Evolutionary conservation across 140 eudicot genomes (phyloP).

Genomic region (Eryngium alpinum): DNA sequence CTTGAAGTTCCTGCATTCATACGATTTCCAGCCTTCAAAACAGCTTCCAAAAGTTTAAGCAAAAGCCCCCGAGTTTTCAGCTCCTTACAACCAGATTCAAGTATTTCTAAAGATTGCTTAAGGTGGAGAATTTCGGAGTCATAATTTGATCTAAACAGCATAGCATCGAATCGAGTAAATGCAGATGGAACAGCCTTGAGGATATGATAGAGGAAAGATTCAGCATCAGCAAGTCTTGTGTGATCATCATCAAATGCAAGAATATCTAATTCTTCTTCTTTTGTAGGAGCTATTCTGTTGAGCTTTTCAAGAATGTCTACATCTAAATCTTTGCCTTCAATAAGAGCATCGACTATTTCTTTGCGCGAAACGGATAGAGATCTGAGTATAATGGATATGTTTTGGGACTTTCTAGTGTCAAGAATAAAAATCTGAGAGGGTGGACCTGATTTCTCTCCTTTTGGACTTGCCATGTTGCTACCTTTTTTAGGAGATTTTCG

Average conservation of each 20-base stretch:
- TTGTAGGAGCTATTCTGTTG: slow-evolving; percentile 55
- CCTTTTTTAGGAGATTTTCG: slow-evolving; percentile 48
- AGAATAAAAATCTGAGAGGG: slow-evolving; percentile 70
- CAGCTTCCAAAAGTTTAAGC: slow-evolving; percentile 81
- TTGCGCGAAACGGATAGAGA: slow-evolving; percentile 55
- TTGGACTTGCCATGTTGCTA: slow-evolving; percentile 31
- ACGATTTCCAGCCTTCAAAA: slow-evolving; percentile 85
- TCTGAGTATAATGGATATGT: slow-evolving; percentile 70
- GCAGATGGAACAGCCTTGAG: slow-evolving; percentile 84
- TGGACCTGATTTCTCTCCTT: slow-evolving; percentile 41
- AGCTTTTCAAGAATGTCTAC: slow-evolving; percentile 78
- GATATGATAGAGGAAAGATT: slow-evolving; percentile 78
- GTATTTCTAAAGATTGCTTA: slow-evolving; percentile 47
- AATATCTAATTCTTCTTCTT: slow-evolving; percentile 57
- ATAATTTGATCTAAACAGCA: slow-evolving; percentile 67
- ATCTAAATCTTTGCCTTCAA: slow-evolving; percentile 65
- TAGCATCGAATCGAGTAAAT: slow-evolving; percentile 64
- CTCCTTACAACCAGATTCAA: slow-evolving; percentile 78
- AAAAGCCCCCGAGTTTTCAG: slow-evolving; percentile 72
- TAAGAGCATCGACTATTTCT: slow-evolving; percentile 71
- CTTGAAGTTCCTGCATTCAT: slow-evolving; percentile 93
- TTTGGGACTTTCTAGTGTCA: slow-evolving; percentile 68
- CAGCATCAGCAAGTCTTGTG: slow-evolving; percentile 79
- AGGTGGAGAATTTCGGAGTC: slow-evolving; percentile 47
- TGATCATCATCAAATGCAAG: slow-evolving; percentile 63